Evolutionary conservation across 2,329 filamentous ascomycete genomes (phyloP).

Genomic region (Ophiosphaerella narmari): DNA sequence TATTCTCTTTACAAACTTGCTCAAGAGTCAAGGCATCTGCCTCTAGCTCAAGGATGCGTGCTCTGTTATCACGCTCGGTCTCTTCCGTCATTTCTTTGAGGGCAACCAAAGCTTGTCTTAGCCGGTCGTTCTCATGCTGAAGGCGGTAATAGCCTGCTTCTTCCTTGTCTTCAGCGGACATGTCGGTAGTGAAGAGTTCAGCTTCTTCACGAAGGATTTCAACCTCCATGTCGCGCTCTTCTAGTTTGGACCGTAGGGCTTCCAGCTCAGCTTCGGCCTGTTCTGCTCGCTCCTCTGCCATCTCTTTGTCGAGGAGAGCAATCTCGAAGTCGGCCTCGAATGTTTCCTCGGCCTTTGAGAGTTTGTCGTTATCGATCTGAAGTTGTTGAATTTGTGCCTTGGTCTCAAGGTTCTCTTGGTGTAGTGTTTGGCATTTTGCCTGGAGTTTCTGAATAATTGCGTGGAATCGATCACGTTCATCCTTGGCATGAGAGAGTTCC

Average conservation of each 20-base stretch:
- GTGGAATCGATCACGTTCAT: conserved; percentile 79
- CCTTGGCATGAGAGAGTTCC: conserved; percentile 73
- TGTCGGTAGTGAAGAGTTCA: conserved; percentile 78
- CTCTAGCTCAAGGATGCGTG: conserved; percentile 50
- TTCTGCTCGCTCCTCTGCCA: conserved; percentile 93
- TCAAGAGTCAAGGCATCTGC: conserved; percentile 39
- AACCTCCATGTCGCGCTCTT: conserved; percentile 86
- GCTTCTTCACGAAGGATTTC: conserved; percentile 90
- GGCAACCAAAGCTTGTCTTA: conserved; percentile 82
- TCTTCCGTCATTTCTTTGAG: conserved; percentile 87
- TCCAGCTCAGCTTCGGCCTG: conserved; percentile 80
- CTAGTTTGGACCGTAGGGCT: conserved; percentile 71
- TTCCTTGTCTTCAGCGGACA: conserved; percentile 84
- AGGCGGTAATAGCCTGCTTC: conserved; percentile 89
- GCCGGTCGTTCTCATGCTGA: conserved; percentile 85
- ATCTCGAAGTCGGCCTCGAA: conserved; percentile 85
- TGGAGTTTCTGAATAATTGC: conserved; percentile 88
- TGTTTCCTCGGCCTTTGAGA: conserved; percentile 78
- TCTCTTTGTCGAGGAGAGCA: conserved; percentile 87
- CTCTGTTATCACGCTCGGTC: conserved; percentile 76
- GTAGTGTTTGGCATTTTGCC: conserved; percentile 82
- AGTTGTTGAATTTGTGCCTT: conserved; percentile 79
- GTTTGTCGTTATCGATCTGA: conserved; percentile 68
- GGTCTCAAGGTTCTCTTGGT: conserved; percentile 77
- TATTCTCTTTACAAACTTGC: conserved; percentile 62